These are phyloP conservation scores for Themeda triandra DNA, from an alignment of 176 grass and related monocot genomes.

Conservation along the genomic window DNA sequence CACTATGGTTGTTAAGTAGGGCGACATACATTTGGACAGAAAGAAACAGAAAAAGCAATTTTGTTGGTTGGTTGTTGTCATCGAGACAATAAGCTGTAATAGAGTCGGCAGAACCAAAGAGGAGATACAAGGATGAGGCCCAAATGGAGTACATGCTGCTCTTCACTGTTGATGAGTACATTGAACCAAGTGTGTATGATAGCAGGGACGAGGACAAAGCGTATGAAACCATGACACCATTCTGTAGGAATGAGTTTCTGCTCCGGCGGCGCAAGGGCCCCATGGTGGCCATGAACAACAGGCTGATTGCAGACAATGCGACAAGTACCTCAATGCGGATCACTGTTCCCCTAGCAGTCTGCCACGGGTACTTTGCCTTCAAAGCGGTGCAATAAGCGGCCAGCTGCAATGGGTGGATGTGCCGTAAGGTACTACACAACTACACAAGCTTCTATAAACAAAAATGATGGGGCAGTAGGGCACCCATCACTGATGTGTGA, in stretches of 20 bases:
- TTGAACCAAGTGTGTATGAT: slow-evolving; percentile 2
- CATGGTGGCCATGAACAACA: background rate
- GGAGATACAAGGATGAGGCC: background rate
- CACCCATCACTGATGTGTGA: too few species aligned
- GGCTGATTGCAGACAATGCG: background rate
- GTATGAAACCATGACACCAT: background rate
- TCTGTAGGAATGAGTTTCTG: background rate
- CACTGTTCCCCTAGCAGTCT: background rate
- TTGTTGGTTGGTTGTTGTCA: background rate
- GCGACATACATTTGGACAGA: too few species aligned
- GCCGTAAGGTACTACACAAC: too few species aligned
- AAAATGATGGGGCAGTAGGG: too few species aligned
- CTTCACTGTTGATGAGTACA: background rate
- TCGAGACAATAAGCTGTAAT: slow-evolving; percentile 5
- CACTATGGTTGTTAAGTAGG: too few species aligned
- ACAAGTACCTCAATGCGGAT: background rate
- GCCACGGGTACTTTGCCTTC: too few species aligned
- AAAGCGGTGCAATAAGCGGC: too few species aligned
- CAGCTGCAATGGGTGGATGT: too few species aligned
- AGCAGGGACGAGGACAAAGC: background rate
- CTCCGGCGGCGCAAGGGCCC: background rate
- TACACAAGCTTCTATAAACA: too few species aligned
- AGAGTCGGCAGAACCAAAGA: background rate
- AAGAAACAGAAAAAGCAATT: background rate
- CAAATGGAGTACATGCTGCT: background rate